Base-by-base conservation (phyloP, 306 rosid species). In the Cucurbita maxima region DNA sequence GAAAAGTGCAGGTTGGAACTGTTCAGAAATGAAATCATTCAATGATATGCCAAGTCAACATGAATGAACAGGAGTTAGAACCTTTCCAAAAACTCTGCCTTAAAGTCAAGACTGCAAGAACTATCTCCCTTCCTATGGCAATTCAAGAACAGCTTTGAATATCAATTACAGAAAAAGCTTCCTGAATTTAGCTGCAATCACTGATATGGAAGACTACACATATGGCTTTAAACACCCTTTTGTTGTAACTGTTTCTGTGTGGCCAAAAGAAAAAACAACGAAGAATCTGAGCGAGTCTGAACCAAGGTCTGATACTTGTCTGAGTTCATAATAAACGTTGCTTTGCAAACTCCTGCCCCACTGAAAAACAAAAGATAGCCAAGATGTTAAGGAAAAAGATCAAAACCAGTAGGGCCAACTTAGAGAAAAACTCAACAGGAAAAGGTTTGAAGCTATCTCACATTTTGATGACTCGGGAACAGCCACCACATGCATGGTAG, bases 401-500 rank as follows among this genome's bases (percentile, higher is more conserved):
- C 3, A 70, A 30, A 68, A 68, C 58, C 47, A 68, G 22, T 20
- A 68, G 8, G 1, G 22, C 4, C 8, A 16, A 53, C 3, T 53
- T 19, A 43, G 47, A 43, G 47, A 53, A n/a, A 53, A 56, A 34
- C 15, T 18, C 30, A 61, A 14, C 5, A 50, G 8, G 3, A 18
- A 10, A 12, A 25, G 22, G 62, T 10, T 55, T 20, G 3, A 82
- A 67, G 76, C 16, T 30, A 30, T 70, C 82, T 86, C 58, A 94
- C 98, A 83, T 66, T 78, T 82, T 3, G 98, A 89, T 20, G 81
- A 71, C 1, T 87, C 81, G 20, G 82, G 86, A 79, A 94, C 88
- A 58, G 91, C 78, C 40, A 90, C 79, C 71, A 94, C 90, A 3
- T 83, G 87, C 95, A 94, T 89, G 4, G 86, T 84, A 0, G 85